Base-by-base conservation (phyloP, 495 filamentous ascomycete genomes). In the Penicillium fimorum region DNA sequence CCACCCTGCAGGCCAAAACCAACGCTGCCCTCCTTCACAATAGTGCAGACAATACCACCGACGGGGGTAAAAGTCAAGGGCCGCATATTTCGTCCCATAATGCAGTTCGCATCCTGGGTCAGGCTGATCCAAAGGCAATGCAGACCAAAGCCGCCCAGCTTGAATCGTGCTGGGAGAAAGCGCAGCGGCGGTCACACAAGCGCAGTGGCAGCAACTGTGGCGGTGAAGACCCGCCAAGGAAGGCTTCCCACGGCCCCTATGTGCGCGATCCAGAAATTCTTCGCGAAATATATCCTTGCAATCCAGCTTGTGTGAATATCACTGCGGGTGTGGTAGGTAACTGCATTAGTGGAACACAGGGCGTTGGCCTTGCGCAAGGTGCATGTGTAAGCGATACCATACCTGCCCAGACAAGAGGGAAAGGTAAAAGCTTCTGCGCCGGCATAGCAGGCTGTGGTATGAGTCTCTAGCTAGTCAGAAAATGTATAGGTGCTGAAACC, bases 371-470 rank as follows among this genome's bases (percentile, higher is more conserved):
- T 8, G 49, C 35, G 18, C 35, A 37, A 41, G 55, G 22, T 46
- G 40, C 47, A 3, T 47, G 53, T 1, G 24, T 38, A 30, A 50
- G 47, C 22, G 30, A 13, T 3, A 17, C 47, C 18, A 27, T 35
- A 17, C n/a, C 25, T 3, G 15, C 47, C 8, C 47, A 50, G 29
- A 32, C 47, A 13, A 30, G 47, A 22, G n/a, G 15, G 17, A 50
- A 33, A 38, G 47, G 47, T 12, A 50, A 50, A 50, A 32, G 25
- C 5, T 50, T 50, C 30, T 50, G 47, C 9, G 27, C 47, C 25
- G 47, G 47, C 12, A 50, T 50, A 17, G 47, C 47, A 25, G 47
- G 47, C 7, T 50, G 47, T 33, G 47, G 47, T 11, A 50, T 50
- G 47, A 50, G 33, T n/a, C 33, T 37, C 33, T 37, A 37, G 33